Evolutionary conservation across 257 asterid species (phyloP), one percentile per base, ranked within the genome.

Genomic region (Solanum tacnaense): DNA sequence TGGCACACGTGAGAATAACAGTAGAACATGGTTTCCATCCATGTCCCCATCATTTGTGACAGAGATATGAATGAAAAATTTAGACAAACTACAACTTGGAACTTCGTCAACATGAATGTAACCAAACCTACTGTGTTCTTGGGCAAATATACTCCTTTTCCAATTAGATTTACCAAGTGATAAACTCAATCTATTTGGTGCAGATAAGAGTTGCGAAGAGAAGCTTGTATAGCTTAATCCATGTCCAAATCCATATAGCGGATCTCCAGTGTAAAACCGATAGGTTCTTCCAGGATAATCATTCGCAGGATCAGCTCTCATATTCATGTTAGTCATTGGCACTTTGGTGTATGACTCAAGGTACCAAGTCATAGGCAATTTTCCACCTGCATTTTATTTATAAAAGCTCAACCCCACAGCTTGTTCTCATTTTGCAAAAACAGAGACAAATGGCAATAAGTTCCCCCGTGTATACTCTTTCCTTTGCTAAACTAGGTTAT

Each of bases 241-340:
- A 38, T 95, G 93, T 84, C 99, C 99, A 58, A 93, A 96, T 36
- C 92, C 93, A 18, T 87, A 97, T 9, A 97, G 83, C 38, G 83
- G 90, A 0, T 93, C 96, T 87, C 99, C 99, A 8, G 90, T 93
- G 92, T 95, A 97, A 76, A 97, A 97, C 83, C 98, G 94, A 84
- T 97, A 93, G 38, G 98, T 97, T 91, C 99, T 92, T 92, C 99
- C 98, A 0, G 98, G 98, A 91, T 94, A 97, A 81, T 92, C 91
- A n/a, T 93, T 94, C 29, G 96, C 88, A 58, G 94, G 93, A 85
- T 97, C 98, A 39, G 98, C 95, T 85, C 99, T 91, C 99, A 97
- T 94, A 92, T 91, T 92, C 99, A 97, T 97, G 91, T 96, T 93
- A 13, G 34, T 96, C 99, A 97, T 97, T 20, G 98, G 94, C 78